Evolutionary conservation across 768 basidiomycete genomes (phyloP), one percentile per base, ranked within the genome.

Genomic region (Phanerodontia chrysosporium): DNA sequence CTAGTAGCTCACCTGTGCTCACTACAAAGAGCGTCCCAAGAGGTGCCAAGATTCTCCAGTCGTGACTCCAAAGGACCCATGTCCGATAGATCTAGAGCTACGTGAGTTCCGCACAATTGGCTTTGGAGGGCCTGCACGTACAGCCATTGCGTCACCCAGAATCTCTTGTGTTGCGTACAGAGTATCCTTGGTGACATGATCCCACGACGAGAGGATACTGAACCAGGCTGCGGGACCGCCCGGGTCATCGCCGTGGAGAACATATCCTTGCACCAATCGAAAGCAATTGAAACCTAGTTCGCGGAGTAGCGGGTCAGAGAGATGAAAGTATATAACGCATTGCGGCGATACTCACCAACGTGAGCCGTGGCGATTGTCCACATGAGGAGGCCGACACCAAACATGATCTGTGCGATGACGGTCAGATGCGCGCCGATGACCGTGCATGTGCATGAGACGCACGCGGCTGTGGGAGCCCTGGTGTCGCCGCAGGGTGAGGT

Each of bases 21-120:
- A 59, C 55, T 42, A 66, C 39, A 46, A 67, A 57, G 7, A 66
- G 30, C 35, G 60, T 9, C 21, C 13, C 49, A 10, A 63, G 66
- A 6, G 66, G 18, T 14, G 32, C 51, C 21, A 67, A 55, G n/a
- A 62, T 59, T 9, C 39, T 36, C 48, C 58, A 67, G 36, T 64
- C 54, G 14, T 59, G 62, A 16, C 56, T 59, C 63, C 61, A 66
- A 3, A 67, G 27, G 0, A 64, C 45, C 32, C 42, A 60, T 25
- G 53, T 49, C 22, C 59, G 53, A 45, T 60, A 60, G 3, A 60
- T 53, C 58, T 59, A 42, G 24, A 16, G 32, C 2, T 13, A 7
- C 7, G 32, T 21, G 3, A 21, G 49, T 51, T 30, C 22, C 52
- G 18, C 7, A n/a, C n/a, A n/a, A n/a, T n/a, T n/a, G n/a, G n/a